Evolutionary conservation across 2,329 filamentous ascomycete genomes (phyloP), one percentile per base, ranked within the genome.

Genomic region (Colletotrichum sp.): DNA sequence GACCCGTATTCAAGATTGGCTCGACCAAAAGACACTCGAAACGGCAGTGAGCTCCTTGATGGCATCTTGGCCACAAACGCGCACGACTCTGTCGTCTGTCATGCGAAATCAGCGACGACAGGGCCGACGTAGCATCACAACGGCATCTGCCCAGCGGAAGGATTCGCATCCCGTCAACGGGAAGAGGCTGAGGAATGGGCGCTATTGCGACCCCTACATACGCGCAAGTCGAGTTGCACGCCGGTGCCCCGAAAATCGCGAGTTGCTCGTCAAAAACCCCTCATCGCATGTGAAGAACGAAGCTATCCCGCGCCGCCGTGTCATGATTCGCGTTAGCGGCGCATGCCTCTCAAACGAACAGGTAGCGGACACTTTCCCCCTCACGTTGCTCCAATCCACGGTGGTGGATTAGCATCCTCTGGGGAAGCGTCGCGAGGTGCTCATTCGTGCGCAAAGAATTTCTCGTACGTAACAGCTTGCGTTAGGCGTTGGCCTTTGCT

Each of bases 401-500:
- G 62, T 18, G 73, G 25, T 58, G 73, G 56, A 73, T 60, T 75
- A 68, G 70, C 73, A 72, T 75, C 32, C 64, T 73, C 73, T 65
- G 73, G 73, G 70, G 73, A 73, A 75, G 56, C 39, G n/a, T 27
- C n/a, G 15, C 15, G 32, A 68, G 8, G 27, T 12, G 16, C 64
- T 56, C 64, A 75, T 75, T 73, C 73, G 73, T 32, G 56, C 64
- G 56, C 43, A 39, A 66, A 66, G 25, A 58, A 18, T 68, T 73
- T 75, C 70, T 75, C 56, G 73, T 75, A 75, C 73, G 73, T 75
- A 75, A 75, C 52, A 32, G 34, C 56, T 56, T 58, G 12, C 58
- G 56, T 68, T 75, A 65, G 70, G 61, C 73, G 73, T 73, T 75
- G 73, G 73, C 34, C 73, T 73, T 64, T 64, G 73, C 73, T 73